These are phyloP conservation scores for Colletotrichum musae DNA, from an alignment of 2,329 filamentous ascomycete genomes.

Conservation along the genomic window DNA sequence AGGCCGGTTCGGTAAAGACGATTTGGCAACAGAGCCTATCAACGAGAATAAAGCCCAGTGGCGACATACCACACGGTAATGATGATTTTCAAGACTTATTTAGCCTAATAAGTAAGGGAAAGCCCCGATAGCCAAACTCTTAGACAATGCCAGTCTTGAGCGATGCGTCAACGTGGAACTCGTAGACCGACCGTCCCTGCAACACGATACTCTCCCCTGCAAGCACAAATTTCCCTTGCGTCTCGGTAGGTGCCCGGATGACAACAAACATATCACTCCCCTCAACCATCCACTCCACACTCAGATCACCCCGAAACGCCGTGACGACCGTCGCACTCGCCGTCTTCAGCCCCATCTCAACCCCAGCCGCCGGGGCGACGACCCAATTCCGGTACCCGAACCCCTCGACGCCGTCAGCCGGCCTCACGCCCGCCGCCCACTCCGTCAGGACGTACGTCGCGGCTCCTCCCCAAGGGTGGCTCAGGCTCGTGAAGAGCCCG, in stretches of 20 bases:
- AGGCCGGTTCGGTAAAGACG: too few species aligned
- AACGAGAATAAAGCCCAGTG: too few species aligned
- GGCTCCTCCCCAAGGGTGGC: constrained; percentile 61
- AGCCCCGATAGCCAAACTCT: not conserved
- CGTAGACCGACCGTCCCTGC: constrained; percentile 27
- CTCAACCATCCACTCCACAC: constrained; percentile 43
- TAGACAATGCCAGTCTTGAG: constrained; percentile 23
- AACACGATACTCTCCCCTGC: constrained; percentile 24
- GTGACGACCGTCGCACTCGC: constrained; percentile 47
- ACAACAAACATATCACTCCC: constrained; percentile 22
- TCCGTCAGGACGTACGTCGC: constrained; percentile 60
- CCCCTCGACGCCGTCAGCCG: constrained; percentile 31
- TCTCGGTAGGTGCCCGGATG: constrained; percentile 38
- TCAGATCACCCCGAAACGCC: constrained; percentile 44
- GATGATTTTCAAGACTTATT: too few species aligned
- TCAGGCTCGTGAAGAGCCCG: constrained; percentile 57
- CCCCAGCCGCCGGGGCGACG: constrained; percentile 45
- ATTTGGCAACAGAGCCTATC: too few species aligned
- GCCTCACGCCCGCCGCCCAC: constrained; percentile 48
- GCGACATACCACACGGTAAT: too few species aligned
- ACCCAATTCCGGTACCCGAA: constrained; percentile 48
- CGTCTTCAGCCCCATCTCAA: constrained; percentile 46
- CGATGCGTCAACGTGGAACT: constrained; percentile 29
- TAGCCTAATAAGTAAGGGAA: too few species aligned
- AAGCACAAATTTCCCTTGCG: constrained; percentile 34